A percentile compares a stretch with the other conserved stretches of the same genome.
phyloP scores from a whole-genome alignment of 345 rosid species.

The Citrus sp. region DNA sequence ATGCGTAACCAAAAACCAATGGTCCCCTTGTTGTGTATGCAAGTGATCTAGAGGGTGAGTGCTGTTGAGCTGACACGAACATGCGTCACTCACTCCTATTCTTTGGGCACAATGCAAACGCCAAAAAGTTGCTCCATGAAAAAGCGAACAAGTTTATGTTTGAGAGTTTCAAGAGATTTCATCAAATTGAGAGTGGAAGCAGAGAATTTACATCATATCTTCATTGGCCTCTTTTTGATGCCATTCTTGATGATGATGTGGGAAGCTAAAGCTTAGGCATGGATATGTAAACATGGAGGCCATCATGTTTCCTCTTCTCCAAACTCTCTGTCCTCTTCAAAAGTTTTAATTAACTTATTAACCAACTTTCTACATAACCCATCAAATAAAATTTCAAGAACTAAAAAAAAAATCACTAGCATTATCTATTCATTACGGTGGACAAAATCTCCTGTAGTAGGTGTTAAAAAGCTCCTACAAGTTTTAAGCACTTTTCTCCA shows the following conservation, averaged over 20 bases:
- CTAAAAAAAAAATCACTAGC: background rate
- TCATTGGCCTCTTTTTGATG: conserved; percentile 5
- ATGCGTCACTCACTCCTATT: conserved; percentile 46
- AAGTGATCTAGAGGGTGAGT: background rate
- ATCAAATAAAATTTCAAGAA: background rate
- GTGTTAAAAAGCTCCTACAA: conserved; percentile 20
- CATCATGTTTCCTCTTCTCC: conserved; percentile 77
- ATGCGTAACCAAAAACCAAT: background rate
- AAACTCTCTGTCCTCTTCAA: conserved; percentile 47
- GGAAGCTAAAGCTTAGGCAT: conserved; percentile 35
- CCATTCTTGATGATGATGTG: conserved; percentile 21
- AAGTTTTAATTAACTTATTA: conserved; percentile 20
- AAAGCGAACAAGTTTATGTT: background rate
- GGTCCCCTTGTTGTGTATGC: background rate
- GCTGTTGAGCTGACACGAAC: conserved; percentile 44
- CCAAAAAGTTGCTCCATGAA: background rate
- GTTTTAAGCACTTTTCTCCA: conserved; percentile 19
- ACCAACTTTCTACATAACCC: background rate
- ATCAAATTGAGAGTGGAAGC: background rate
- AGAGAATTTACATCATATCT: conserved; percentile 35
- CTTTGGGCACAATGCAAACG: conserved; percentile 16
- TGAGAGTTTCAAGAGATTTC: conserved; percentile 21
- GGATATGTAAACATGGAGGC: conserved; percentile 59
- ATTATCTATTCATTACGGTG: background rate
- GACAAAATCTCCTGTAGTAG: conserved; percentile 12